Evolutionary conservation across 2,329 filamentous ascomycete genomes (phyloP), one percentile per base, ranked within the genome.

Genomic region (Plectosphaerella plurivora): DNA sequence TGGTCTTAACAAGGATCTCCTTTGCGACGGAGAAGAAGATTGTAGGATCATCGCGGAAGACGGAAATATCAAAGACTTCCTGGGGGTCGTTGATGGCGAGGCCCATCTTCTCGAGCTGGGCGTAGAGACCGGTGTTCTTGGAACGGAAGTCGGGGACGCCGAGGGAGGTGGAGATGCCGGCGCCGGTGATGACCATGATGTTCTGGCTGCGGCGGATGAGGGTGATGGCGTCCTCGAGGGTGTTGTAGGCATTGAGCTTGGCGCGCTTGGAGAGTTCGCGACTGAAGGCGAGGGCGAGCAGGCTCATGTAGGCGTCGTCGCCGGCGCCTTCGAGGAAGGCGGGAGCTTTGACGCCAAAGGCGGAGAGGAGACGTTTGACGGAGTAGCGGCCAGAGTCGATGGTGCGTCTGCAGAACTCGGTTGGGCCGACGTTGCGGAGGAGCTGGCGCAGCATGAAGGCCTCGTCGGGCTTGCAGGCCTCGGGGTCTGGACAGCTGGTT

Each of bases 81-180:
- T 97, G 92, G 1, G 93, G 93, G 62, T 97, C 92, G 57, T 76
- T 83, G 55, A 87, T 73, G 7, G 91, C 91, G 55, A 87, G 73
- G 7, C 91, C 91, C 55, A 94, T 80, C 62, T 90, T 83, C 60
- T 83, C 85, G 49, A 97, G 77, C 65, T 91, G 87, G 45, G 91
- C 87, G 72, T 97, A 97, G 52, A 97, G 86, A 48, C 93, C 93
- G 1, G 87, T 96, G 63, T 90, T 88, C 68, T 94, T 94, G 50
- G 92, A 97, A 59, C 94, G 87, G 65, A 99, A 99, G 68, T 99
- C 94, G 5, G 94, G 94, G 54, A 99, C 97, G 55, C 94, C 94
- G 18, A 99, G 83, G 49, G 91, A 96, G 1, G 94, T 99, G 24
- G 92, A 97, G 60, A 99, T 97, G 59, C 94, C 94, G 16, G 94